phyloP scores from a whole-genome alignment of 192 early-diverging fungal genomes.

The Podila verticillata region DNA sequence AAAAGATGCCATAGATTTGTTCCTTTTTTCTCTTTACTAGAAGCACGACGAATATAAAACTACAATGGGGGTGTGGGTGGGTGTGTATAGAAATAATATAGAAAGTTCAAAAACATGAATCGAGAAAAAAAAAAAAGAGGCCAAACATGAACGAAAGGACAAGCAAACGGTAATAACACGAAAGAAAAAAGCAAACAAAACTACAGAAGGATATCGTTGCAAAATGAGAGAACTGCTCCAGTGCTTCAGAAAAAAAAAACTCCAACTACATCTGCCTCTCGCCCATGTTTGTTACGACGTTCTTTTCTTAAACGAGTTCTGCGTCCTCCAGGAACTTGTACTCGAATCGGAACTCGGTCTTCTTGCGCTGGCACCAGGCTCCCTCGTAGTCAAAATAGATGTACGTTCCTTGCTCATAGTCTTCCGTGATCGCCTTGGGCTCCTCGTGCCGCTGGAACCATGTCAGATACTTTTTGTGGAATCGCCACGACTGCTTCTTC shows the following conservation, averaged over 20 bases:
- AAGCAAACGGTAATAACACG: neutral
- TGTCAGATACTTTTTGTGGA: constrained; percentile 97
- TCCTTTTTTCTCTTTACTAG: too few species aligned
- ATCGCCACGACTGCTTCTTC: constrained; percentile 97
- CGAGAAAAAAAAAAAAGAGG: too few species aligned
- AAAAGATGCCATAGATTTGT: too few species aligned
- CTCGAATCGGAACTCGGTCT: constrained; percentile 95
- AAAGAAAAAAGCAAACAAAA: too few species aligned
- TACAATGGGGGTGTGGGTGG: too few species aligned
- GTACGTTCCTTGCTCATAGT: constrained; percentile 98
- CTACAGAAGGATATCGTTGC: too few species aligned
- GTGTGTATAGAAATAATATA: neutral
- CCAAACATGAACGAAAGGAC: neutral
- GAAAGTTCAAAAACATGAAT: neutral
- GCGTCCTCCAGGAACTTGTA: constrained; percentile 90
- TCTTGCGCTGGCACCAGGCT: constrained; percentile 96
- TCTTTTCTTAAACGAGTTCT: constrained; percentile 63
- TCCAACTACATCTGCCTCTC: too few species aligned
- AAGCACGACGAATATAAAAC: too few species aligned
- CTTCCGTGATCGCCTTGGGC: constrained; percentile 94
- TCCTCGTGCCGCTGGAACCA: constrained; percentile 99
- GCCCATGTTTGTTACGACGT: too few species aligned
- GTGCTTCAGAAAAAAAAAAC: too few species aligned
- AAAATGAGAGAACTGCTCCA: too few species aligned
- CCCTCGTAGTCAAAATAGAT: constrained; percentile 99